phyloP scores from a whole-genome alignment of 2,329 filamentous ascomycete genomes.

The Ceratocystis alfenasii region DNA sequence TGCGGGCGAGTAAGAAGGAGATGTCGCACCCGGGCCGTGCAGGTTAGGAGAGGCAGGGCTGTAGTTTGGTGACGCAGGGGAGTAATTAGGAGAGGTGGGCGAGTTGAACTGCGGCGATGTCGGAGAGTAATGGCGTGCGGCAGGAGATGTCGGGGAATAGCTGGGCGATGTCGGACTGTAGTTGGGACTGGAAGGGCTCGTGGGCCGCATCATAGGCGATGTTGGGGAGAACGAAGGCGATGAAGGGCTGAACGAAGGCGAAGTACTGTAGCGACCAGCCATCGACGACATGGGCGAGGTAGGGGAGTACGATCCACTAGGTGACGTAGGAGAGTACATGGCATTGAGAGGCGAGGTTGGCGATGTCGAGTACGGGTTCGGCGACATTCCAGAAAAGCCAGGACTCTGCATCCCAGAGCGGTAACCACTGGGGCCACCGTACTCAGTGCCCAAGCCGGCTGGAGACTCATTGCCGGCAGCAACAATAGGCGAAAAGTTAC shows the following conservation, averaged over 20 bases:
- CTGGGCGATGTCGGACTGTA: conserved; percentile 56
- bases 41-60: conserved; percentile 54
- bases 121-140: conserved; percentile 47
- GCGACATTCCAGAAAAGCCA: conserved; percentile 42
- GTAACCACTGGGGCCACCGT: conserved; percentile 42
- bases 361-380: conserved; percentile 65
- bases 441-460: conserved; percentile 52
- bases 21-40: conserved; percentile 35
- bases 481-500: conserved; percentile 67
- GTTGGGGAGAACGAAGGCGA: conserved; percentile 54
- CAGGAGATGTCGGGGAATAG: conserved; percentile 52
- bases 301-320: conserved; percentile 61
- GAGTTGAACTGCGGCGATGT: conserved; percentile 70
- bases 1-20: conserved; percentile 54
- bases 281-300: conserved; percentile 56
- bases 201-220: conserved; percentile 45
- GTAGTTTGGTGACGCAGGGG: conserved; percentile 58
- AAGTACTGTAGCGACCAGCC: conserved; percentile 41
- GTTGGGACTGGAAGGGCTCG: conserved; percentile 45
- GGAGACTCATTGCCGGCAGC: conserved; percentile 60
- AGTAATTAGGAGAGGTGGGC: conserved; percentile 62
- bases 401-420: conserved; percentile 48
- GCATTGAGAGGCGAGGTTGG: conserved; percentile 46
- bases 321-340: conserved; percentile 65
- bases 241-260: conserved; percentile 51